phyloP scores from a whole-genome alignment of 768 basidiomycete species.

The Tylopilus sp. region DNA sequence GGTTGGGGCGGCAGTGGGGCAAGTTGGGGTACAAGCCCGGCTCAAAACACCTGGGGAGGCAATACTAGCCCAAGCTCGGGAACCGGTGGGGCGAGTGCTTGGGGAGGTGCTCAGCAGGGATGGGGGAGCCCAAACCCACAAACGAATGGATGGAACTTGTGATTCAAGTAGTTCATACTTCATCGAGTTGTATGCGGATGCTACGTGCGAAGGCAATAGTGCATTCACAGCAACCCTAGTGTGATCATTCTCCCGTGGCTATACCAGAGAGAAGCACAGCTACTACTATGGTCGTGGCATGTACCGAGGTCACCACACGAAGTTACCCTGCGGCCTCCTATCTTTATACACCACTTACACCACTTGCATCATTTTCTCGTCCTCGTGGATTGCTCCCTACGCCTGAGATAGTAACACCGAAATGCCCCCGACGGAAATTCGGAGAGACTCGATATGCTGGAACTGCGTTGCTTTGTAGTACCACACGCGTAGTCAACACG shows the following conservation, averaged over 20 bases:
- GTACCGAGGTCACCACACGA: not conserved
- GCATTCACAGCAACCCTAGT: not conserved
- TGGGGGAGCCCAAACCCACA: constrained; percentile 50
- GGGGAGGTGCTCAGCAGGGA: constrained; percentile 39
- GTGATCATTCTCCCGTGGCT: not conserved
- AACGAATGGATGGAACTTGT: constrained; percentile 53
- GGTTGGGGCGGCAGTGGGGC: constrained; percentile 30
- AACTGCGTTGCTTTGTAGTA: too few species aligned
- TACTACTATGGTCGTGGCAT: too few species aligned
- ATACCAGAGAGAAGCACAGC: not conserved
- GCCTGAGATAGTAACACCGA: not conserved
- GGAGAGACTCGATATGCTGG: not conserved
- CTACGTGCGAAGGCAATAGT: not conserved
- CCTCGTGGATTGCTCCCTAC: not conserved
- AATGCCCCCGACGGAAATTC: not conserved
- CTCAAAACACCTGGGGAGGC: constrained; percentile 37
- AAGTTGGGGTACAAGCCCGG: constrained; percentile 31
- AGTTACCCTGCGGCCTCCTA: not conserved
- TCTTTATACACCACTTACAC: not conserved
- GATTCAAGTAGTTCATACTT: not conserved
- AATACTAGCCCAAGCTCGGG: constrained; percentile 30
- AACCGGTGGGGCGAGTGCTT: constrained; percentile 15
- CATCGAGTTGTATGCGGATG: too few species aligned
- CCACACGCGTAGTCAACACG: too few species aligned
- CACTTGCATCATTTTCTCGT: too few species aligned